Conservation (phyloP, 257 asterid species). For the Eustoma russellianum region DNA sequence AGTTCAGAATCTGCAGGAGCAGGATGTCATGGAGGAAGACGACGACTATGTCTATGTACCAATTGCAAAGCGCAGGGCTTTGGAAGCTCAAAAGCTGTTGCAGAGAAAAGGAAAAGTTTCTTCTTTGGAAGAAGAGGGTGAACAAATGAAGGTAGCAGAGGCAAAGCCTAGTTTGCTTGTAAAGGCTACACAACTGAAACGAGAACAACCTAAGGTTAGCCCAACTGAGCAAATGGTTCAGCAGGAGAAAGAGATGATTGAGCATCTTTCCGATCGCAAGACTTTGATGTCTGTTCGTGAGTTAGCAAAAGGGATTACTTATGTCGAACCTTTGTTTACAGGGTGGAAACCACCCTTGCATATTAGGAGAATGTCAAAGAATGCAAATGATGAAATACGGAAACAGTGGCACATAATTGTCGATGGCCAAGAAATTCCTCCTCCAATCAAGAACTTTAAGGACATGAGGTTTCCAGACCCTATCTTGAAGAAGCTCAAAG, state of each 20-base stretch:
- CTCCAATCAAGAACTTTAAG: no score
- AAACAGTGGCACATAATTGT: constrained; percentile 88
- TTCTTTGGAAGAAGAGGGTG: no score
- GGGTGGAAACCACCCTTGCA: constrained; percentile 74
- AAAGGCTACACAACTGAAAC: constrained; percentile 66
- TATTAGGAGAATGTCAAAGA: constrained; percentile 54
- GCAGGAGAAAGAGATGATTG: constrained; percentile 88
- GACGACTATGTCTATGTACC: constrained; percentile 84
- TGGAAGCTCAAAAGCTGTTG: constrained; percentile 65
- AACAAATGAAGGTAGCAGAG: constrained; percentile 51
- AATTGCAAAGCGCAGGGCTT: constrained; percentile 60
- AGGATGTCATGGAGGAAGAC: no score
- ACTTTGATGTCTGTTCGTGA: no score
- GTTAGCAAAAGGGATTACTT: constrained; percentile 81
- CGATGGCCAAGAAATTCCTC: constrained; percentile 71
- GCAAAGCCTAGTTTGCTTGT: constrained; percentile 72
- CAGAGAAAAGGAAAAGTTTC: constrained; percentile 57
- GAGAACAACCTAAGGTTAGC: constrained; percentile 73
- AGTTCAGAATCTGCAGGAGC: no score
- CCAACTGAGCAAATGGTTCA: constrained; percentile 58
- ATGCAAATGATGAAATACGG: constrained; percentile 60
- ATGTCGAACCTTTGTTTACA: constrained; percentile 71
- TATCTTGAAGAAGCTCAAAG: no score
- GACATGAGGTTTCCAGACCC: no score
- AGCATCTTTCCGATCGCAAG: no score